Base-by-base conservation (phyloP, 257 asterid species). In the Perilla frutescens region DNA sequence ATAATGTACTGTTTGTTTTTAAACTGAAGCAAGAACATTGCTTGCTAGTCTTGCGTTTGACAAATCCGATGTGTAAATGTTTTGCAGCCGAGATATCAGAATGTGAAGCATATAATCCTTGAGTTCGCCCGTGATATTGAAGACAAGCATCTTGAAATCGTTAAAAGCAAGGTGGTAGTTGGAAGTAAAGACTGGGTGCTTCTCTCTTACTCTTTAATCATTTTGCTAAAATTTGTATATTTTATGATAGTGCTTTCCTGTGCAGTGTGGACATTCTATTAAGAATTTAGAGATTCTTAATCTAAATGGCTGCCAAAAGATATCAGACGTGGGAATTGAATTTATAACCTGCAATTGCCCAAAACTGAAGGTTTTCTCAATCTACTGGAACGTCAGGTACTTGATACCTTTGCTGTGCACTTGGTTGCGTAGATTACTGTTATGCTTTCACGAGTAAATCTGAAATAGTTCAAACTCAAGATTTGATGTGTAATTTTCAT, bases 371-470 rank as follows among this genome's bases (percentile, higher is more conserved):
- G 85, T 75, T 58, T 87, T 94, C 82, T 94, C 98, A 4, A 86
- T 91, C 71, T 94, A 91, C 83, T 94, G 99, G 99, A 94, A 91
- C 40, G 88, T 94, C 56, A 94, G 99, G 98, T 94, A 83, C 50
- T 43, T 45, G 34, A 32, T 6, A 66, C 56, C 20, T 75, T 55
- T 58, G 49, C 29, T 29, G 26, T 62, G 77, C 70, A 64, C 36
- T 37, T 63, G 43, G 50, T 62, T 70, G 5, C 41, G 43, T 70
- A 5, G 69, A 59, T 36, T 6, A 20, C 1, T 61, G 41, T 26
- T 29, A 55, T 67, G 62, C 8, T 20, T 75, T 63, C 39, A 15
- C 12, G 50, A 26, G 53, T 66, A 29, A 37, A n/a, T 55, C 39
- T 40, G 57, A 13, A 50, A 67, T 20, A 20, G 26, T 20, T 20